These are phyloP conservation scores for Hemileccinum rubropunctum DNA, from an alignment of 768 basidiomycete species.

Conservation along the genomic window DNA sequence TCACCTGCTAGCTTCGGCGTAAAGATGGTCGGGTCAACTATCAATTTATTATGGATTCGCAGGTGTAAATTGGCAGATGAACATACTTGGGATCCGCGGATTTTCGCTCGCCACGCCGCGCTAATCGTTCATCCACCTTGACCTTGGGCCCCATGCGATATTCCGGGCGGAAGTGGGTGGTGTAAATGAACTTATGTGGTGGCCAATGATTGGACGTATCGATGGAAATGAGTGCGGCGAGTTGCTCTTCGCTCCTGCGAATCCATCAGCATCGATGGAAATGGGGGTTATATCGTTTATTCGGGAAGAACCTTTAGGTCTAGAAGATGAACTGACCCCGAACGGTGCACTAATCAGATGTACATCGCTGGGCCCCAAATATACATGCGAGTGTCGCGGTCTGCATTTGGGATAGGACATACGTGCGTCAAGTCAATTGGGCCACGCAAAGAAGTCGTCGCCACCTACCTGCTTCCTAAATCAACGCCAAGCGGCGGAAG, in stretches of 20 bases:
- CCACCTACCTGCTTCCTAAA: neutral
- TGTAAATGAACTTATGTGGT: neutral
- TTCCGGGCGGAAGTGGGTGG: too few relatives aligned
- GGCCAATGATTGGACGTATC: neutral
- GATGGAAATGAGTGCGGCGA: neutral
- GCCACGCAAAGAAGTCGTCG: neutral
- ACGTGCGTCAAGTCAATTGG: neutral
- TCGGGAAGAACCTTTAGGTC: neutral
- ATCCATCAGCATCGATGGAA: neutral
- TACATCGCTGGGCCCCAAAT: neutral
- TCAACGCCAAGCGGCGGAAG: neutral
- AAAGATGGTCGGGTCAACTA: neutral
- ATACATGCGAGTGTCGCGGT: neutral
- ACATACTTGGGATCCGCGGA: conserved; percentile 7
- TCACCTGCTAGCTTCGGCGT: neutral
- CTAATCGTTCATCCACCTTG: neutral
- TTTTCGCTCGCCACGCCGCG: neutral
- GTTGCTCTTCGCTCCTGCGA: neutral
- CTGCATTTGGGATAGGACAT: neutral
- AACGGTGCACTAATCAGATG: neutral
- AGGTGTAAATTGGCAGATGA: conserved; percentile 1
- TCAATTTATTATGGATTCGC: neutral
- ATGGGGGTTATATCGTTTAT: neutral
- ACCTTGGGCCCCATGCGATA: neutral
- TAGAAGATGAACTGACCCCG: neutral